Evolutionary conservation across 805 yeast species (phyloP), one percentile per base, ranked within the genome.

Genomic region (Tetrapisispora namnaoensis): DNA sequence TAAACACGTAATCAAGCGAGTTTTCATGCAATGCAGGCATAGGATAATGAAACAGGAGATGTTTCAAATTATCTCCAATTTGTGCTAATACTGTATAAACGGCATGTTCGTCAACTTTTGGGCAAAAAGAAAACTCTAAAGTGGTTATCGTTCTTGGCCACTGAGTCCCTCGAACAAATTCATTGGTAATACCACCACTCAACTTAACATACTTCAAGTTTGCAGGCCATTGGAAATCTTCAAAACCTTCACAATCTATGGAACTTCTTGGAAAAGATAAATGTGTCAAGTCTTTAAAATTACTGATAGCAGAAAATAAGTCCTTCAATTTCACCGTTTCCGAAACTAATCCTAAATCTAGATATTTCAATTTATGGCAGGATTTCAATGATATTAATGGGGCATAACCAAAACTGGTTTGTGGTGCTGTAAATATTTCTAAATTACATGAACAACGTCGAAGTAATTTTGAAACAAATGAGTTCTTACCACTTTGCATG

Each of bases 241-340:
- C 51, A 53, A 59, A 75, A 34, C 78, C 78, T 49, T 76, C 74
- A 61, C 95, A 84, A 27, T 77, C 74, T 10, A 90, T 77, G 0
- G 96, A 87, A 1, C 95, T 83, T 54, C 98, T 71, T 1, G 99
- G 98, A 56, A 91, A 90, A 18, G 90, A 81, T 42, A 93, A 69
- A 48, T 82, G 84, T 34, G 87, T 86, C 49, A 93, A 70, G 16
- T 76, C 59, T 39, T 76, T 73, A 27, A 85, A 74, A 43, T 75
- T 76, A 45, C 76, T 71, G 37, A 93, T 85, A 1, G 95, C 83
- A 32, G 72, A 72, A 65, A 93, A 89, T 17, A 93, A 69, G 59
- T 87, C 93, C 44, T 80, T 76, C 45, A 93, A 70, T 55, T 89
- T 90, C 6, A 93, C 85, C 0, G 95, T 86, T 66, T 90, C 98